Base-by-base conservation (phyloP, 2,329 filamentous ascomycete genomes). In the Aspergillus melleus region DNA sequence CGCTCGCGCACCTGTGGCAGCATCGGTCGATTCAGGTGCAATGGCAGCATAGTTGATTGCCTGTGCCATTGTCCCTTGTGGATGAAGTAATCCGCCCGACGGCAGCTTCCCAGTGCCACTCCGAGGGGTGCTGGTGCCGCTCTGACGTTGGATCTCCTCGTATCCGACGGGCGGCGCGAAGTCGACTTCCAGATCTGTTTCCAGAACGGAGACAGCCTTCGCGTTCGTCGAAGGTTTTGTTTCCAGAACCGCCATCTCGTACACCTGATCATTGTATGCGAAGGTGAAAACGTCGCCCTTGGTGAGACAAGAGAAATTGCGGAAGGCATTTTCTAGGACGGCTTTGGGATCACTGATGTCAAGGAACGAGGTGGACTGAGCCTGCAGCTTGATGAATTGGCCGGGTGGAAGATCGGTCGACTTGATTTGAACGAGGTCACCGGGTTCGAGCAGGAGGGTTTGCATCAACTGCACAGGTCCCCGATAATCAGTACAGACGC, bases 321-420 rank as follows among this genome's bases (percentile, higher is more conserved):
- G 89, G 78, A 99, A 97, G 0, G 92, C 94, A 69, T 95, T 95
- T 78, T 99, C 95, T 30, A 99, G 87, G 12, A 99, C 95, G 46
- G 95, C 95, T 79, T 96, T 97, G 22, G 95, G 95, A 70, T 99
- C 95, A 69, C 90, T 94, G 73, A 99, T 98, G 50, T 98, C 94
- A 64, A 99, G 89, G 78, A 99, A 99, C 68, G 89, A 90, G 55
- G 90, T 88, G 22, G 91, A 93, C 78, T 99, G 95, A 0, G 95
- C 91, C 79, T 99, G 94, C 9, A 99, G 86, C 79, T 99, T 99
- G 80, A 99, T 96, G 76, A 96, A 89, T 64, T 88, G 89, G 36
- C 95, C 95, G 0, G 94, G 88, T 54, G 93, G 91, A 16, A 99
- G 85, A 47, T 96, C 94, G 2, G 95, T 98, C 9, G 92, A 96